Evolutionary conservation across 1,139 yeast genomes (phyloP).

Genomic region (Debaryomycetaceae sp.): DNA sequence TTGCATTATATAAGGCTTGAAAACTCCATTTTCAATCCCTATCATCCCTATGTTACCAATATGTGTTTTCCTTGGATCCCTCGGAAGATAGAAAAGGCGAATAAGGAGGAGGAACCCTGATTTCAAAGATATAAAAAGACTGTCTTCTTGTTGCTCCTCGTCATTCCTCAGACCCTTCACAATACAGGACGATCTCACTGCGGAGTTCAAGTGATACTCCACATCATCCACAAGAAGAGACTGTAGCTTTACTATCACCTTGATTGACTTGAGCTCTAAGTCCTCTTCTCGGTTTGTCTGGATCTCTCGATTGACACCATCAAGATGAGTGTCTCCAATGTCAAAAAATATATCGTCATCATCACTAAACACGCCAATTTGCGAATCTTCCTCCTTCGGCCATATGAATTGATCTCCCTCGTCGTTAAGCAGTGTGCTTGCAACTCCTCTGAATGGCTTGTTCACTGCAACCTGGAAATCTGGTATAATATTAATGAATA

Average conservation of each 20-base stretch:
- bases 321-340: constrained; percentile 4
- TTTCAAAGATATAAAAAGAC: constrained; percentile 36
- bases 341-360: constrained; percentile 20
- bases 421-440: constrained; percentile 34
- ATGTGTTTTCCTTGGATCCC: constrained; percentile 25
- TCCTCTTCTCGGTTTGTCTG: constrained; percentile 1
- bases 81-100: constrained; percentile 34
- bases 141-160: constrained; percentile 32
- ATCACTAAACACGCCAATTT: constrained; percentile 36
- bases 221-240: constrained; percentile 34
- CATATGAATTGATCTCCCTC: constrained; percentile 36
- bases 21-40: constrained; percentile 14
- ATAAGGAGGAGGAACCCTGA: constrained; percentile 42
- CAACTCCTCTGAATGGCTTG: constrained; percentile 34
- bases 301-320: not conserved
- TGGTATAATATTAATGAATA: constrained; percentile 30
- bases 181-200: constrained; percentile 36
- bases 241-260: constrained; percentile 31
- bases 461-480: constrained; percentile 28
- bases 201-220: constrained; percentile 31
- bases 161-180: constrained; percentile 23
- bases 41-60: constrained; percentile 11
- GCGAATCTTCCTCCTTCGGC: constrained; percentile 40
- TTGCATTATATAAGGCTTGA: constrained; percentile 47
- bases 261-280: constrained; percentile 10